Evolutionary conservation across 208 protist genomes (phyloP).

Genomic region (Leishmania martiniquensis): DNA sequence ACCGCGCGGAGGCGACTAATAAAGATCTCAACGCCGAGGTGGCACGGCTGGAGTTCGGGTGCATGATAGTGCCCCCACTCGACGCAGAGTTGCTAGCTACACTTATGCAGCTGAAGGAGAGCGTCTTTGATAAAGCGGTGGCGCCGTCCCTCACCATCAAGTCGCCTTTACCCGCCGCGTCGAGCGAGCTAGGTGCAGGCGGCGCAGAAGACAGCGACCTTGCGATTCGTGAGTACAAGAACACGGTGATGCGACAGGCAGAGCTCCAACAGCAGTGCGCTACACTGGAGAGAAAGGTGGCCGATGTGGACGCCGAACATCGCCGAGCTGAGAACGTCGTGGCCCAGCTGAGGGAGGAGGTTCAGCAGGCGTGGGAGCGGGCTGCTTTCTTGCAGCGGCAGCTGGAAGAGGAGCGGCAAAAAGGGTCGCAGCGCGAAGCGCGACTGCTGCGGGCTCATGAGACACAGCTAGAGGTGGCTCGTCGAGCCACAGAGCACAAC

Average conservation of each 20-base stretch:
- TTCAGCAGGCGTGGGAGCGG: slow-evolving; percentile 41
- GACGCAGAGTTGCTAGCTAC: slow-evolving; percentile 54
- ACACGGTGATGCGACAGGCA: slow-evolving; percentile 52
- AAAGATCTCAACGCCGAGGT: slow-evolving; percentile 72
- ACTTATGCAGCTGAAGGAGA: slow-evolving; percentile 75
- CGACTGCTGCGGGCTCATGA: slow-evolving; percentile 72
- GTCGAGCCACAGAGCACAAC: slow-evolving; percentile 83
- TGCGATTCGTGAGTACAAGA: slow-evolving; percentile 79
- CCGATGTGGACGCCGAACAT: slow-evolving; percentile 34
- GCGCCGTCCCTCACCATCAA: slow-evolving; percentile 59
- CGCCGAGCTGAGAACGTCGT: slow-evolving; percentile 30
- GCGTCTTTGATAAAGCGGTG: slow-evolving; percentile 73
- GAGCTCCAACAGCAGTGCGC: slow-evolving; percentile 64
- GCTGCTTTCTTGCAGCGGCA: slow-evolving; percentile 56
- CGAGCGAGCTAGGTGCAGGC: slow-evolving; percentile 7
- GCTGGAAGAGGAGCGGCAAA: slow-evolving; percentile 70
- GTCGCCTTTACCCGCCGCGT: slow-evolving; percentile 9
- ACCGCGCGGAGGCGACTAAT: slow-evolving; percentile 59
- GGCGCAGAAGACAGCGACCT: slow-evolving; percentile 40
- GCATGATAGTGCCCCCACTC: slow-evolving; percentile 35
- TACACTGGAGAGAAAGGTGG: slow-evolving; percentile 50
- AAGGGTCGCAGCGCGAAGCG: slow-evolving; percentile 53
- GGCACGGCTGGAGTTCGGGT: slow-evolving; percentile 63
- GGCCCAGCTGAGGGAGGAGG: slow-evolving; percentile 55
- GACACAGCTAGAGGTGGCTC: slow-evolving; percentile 70